Percentiles rank a stretch among this genome's conserved stretches.
Conservation (phyloP, 108 stramenopile genomes). For the Aurantiochytrium sp. region DNA sequence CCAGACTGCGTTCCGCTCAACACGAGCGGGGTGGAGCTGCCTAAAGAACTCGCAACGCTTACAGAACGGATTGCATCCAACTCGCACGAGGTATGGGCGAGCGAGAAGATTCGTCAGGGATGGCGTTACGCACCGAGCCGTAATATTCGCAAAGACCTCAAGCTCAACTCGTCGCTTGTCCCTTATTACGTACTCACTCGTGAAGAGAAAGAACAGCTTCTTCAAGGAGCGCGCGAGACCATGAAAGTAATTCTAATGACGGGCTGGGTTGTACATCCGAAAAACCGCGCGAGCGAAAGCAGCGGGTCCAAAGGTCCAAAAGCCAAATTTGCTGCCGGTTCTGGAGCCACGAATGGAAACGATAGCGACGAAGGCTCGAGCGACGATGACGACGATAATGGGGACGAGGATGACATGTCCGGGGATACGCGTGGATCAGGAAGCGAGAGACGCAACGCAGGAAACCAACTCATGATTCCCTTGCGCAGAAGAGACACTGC, state of each 20-base stretch:
- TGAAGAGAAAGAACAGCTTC: background rate
- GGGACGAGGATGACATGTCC: too few relatives aligned
- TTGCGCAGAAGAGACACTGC: background rate
- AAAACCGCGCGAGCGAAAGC: too few relatives aligned
- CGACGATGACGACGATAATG: too few relatives aligned
- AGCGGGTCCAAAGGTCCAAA: too few relatives aligned
- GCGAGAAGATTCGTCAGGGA: background rate
- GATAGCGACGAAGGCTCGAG: too few relatives aligned
- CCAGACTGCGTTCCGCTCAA: background rate
- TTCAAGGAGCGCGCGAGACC: background rate
- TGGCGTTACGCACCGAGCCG: background rate
- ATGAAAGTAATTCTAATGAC: background rate
- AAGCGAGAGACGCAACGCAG: too few relatives aligned
- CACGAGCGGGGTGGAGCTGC: background rate
- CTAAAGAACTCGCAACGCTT: background rate
- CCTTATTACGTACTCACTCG: background rate
- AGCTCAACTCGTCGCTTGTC: background rate
- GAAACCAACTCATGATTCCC: background rate
- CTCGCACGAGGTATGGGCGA: slow-evolving; percentile 21
- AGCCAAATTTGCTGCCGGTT: too few relatives aligned
- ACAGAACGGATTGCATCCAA: background rate
- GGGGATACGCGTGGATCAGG: too few relatives aligned
- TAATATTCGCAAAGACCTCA: background rate
- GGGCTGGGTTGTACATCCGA: background rate
- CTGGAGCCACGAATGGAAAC: too few relatives aligned